Evolutionary conservation across 305 asterid genomes (phyloP), one percentile per base, ranked within the genome.

Genomic region (Salvia sclarea): DNA sequence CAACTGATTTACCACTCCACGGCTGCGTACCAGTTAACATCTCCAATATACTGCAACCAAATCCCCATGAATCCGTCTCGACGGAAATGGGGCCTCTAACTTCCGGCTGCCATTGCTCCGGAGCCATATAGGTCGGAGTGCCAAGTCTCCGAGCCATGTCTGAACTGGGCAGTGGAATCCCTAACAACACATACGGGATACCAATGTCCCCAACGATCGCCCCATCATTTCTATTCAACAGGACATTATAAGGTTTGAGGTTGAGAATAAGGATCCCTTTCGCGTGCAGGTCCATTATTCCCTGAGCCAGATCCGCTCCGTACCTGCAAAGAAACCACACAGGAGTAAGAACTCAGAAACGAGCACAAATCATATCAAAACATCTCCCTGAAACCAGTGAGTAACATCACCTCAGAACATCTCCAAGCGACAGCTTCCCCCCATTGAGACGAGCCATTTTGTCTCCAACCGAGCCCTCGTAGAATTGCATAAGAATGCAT

Each of bases 11-110:
- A 70, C 96, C 96, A 71, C 78, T 76, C 98, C 97, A 93, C 43
- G 98, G 98, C 75, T 74, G 90, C 67, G 56, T 66, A 17, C 98
- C 98, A 40, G 96, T 88, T 66, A 93, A 72, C 97, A 93, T 88
- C 79, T 93, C 98, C 81, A 90, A 77, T 31, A 93, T 83, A 74
- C 95, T 82, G 88, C 96, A 93, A 50, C 91, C 97, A 52, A 93
- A 93, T 60, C 96, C 96, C 97, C 98, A 93, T 1, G 97, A 93
- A 81, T 93, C 96, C 37, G 96, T 86, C 85, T 93, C 96, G 28
- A 84, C 82, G 11, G 97, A 83, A 65, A 93, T 47, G 0, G 98
- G 97, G 49, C 97, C 98, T 72, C 90, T 87, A 59, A 87, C 83
- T 77, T 88, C 98, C 0, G 97, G 96, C 37, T 84, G 86, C 97